phyloP scores from a whole-genome alignment of 2,329 filamentous ascomycete genomes.

The Atkinsonella hypoxylon region DNA sequence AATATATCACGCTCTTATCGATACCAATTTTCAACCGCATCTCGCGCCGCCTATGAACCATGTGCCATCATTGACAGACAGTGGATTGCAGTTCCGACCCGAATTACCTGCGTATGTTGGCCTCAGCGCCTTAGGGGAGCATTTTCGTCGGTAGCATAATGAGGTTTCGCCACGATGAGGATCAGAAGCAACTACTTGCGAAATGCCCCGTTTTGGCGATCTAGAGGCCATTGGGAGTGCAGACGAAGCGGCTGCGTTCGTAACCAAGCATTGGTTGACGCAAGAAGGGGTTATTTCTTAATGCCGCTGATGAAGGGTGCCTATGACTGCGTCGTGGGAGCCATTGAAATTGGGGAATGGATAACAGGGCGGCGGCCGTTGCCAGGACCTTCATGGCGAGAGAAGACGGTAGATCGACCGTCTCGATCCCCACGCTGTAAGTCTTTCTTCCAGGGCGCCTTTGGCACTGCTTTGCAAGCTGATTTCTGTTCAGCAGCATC shows the following conservation, averaged over 20 bases:
- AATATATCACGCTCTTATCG: constrained; percentile 4
- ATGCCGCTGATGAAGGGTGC: constrained; percentile 8
- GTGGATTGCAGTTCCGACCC: neutral
- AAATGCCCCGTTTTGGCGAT: constrained; percentile 6
- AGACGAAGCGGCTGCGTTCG: neutral
- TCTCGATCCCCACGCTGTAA: neutral
- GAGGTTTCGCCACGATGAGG: constrained; percentile 11
- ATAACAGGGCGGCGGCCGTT: constrained; percentile 4
- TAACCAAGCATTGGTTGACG: neutral
- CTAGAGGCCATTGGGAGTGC: neutral
- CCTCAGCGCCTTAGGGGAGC: neutral
- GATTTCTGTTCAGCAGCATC: neutral
- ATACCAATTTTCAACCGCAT: constrained; percentile 1
- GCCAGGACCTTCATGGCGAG: neutral
- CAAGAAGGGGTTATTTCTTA: constrained; percentile 6
- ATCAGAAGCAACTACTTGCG: constrained; percentile 10
- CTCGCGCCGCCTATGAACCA: neutral
- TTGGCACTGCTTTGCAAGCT: neutral
- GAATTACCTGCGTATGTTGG: neutral
- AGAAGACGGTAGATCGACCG: neutral
- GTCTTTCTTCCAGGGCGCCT: neutral
- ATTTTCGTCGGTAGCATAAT: constrained; percentile 3
- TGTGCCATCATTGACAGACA: neutral
- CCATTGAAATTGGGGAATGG: constrained; percentile 8
- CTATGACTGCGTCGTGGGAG: constrained; percentile 9